Conservation (phyloP, 176 grass and related monocot species). For the Aegilops tauschii region DNA sequence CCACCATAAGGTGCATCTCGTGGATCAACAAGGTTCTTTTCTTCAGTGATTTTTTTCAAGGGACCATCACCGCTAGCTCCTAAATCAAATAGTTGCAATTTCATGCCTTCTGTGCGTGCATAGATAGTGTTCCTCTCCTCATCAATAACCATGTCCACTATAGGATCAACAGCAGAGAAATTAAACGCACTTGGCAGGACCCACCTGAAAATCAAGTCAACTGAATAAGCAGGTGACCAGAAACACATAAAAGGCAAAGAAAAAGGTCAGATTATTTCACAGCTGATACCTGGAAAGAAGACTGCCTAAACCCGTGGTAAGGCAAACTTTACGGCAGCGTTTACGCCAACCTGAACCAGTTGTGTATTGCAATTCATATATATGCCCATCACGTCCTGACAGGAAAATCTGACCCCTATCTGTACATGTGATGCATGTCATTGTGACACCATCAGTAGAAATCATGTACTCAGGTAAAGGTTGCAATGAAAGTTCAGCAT, state of each 20-base stretch:
- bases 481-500: conserved; percentile 90
- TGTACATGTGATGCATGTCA: conserved; percentile 86
- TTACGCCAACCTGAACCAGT: conserved; percentile 92
- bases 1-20: conserved; percentile 68
- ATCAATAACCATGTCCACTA: conserved; percentile 91
- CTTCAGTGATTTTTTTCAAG: conserved; percentile 83
- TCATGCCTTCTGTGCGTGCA: conserved; percentile 83
- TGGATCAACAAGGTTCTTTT: conserved; percentile 89
- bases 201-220: conserved; percentile 65
- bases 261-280: conserved; percentile 6
- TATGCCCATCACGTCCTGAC: conserved; percentile 79
- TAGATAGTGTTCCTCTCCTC: conserved; percentile 89
- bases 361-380: conserved; percentile 94
- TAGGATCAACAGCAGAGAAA: conserved; percentile 90
- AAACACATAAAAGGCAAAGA: conserved; percentile 19
- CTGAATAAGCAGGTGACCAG: conserved; percentile 19
- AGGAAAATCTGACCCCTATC: conserved; percentile 93
- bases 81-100: conserved; percentile 90
- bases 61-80: conserved; percentile 72
- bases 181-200: conserved; percentile 88
- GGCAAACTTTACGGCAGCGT: conserved; percentile 83
- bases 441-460: conserved; percentile 84
- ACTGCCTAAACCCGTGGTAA: conserved; percentile 74
- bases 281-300: conserved; percentile 79
- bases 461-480: conserved; percentile 87